A percentile compares a stretch with the other conserved stretches of the same genome.
Evolutionary conservation across 2,329 filamentous ascomycete species (phyloP).

Genomic region (Exophiala aquamarina): DNA sequence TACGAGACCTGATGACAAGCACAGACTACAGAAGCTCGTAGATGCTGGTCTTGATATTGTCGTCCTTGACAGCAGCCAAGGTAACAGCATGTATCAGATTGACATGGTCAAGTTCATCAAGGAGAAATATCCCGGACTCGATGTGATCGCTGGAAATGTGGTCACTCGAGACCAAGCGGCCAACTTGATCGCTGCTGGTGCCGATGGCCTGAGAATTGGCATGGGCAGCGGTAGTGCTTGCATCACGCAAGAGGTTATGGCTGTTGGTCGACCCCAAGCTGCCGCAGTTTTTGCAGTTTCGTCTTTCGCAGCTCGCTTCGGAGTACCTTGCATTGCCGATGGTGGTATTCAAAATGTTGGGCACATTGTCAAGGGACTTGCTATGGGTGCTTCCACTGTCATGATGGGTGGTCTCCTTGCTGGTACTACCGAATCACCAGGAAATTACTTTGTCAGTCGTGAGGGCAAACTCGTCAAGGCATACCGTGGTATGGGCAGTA

Average conservation of each 20-base stretch:
- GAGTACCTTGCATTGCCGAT: constrained; percentile 96
- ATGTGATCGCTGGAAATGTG: constrained; percentile 98
- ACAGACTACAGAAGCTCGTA: constrained; percentile 79
- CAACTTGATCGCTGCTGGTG: constrained; percentile 84
- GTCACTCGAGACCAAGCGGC: constrained; percentile 97
- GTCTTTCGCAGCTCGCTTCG: constrained; percentile 85
- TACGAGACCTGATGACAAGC: constrained; percentile 90
- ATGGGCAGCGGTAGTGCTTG: constrained; percentile 98
- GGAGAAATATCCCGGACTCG: constrained; percentile 76
- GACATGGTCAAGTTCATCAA: constrained; percentile 99
- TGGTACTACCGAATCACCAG: constrained; percentile 95
- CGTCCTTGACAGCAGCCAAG: constrained; percentile 92
- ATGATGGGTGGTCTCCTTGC: constrained; percentile 99
- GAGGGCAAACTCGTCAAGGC: constrained; percentile 99
- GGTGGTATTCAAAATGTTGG: constrained; percentile 98
- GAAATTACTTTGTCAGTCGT: constrained; percentile 91
- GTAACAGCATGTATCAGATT: constrained; percentile 97
- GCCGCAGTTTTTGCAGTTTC: constrained; percentile 89
- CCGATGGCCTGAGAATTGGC: constrained; percentile 94
- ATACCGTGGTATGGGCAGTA: constrained; percentile 98
- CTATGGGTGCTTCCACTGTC: constrained; percentile 88
- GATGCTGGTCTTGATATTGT: constrained; percentile 95
- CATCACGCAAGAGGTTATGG: constrained; percentile 99
- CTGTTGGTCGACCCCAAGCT: constrained; percentile 93
- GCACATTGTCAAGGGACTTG: constrained; percentile 97